Conservation (phyloP, 257 asterid genomes). For the Dorcoceras hygrometricum region DNA sequence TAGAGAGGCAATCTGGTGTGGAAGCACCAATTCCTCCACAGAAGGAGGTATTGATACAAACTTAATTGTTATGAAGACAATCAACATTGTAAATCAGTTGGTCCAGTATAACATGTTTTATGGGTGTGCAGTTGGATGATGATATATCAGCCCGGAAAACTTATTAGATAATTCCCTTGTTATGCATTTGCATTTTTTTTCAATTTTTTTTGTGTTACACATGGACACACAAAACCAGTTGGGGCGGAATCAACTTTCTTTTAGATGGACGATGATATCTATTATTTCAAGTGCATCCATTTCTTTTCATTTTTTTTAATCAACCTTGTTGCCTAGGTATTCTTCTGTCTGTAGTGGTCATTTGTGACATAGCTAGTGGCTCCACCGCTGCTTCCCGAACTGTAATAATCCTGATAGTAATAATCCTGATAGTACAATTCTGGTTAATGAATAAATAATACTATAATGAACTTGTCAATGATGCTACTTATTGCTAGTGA, state of each 20-base stretch:
- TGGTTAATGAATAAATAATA: not conserved
- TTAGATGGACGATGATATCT: not conserved
- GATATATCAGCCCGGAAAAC: not conserved
- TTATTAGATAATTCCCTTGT: constrained; percentile 9
- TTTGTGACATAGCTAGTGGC: not conserved
- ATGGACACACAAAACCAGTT: not conserved
- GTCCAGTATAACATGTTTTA: not conserved
- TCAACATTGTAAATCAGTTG: constrained; percentile 6
- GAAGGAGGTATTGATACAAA: constrained; percentile 68
- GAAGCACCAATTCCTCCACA: constrained; percentile 92
- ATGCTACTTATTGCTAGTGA: not conserved
- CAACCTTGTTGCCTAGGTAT: not conserved
- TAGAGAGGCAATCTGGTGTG: constrained; percentile 99
- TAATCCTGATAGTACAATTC: not conserved
- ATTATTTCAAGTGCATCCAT: not conserved
- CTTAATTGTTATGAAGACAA: not conserved
- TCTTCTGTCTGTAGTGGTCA: not conserved
- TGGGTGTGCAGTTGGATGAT: constrained; percentile 1
- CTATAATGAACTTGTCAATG: not conserved
- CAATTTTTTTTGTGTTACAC: not conserved
- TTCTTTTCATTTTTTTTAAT: not conserved
- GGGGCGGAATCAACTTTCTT: not conserved
- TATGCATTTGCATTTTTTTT: not conserved
- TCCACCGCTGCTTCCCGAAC: not conserved
- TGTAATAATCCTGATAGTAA: not conserved